Conservation (phyloP, 345 rosid species). For the Moricandia moricandioides region DNA sequence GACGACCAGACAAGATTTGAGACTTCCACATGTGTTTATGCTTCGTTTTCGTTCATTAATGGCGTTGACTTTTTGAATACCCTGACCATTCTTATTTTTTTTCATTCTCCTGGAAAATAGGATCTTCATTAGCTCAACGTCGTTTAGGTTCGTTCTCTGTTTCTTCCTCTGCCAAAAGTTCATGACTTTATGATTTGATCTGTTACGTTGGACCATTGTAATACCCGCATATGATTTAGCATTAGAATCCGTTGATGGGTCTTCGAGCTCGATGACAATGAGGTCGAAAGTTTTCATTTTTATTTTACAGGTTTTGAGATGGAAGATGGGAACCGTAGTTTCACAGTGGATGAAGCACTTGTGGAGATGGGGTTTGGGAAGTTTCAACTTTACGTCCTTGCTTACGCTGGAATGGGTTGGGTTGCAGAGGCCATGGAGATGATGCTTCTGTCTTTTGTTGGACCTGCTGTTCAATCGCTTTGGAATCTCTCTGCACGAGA, state of each 20-base stretch:
- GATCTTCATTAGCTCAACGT: conserved; percentile 19
- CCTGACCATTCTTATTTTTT: background rate
- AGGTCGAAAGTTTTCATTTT: background rate
- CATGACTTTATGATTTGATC: background rate
- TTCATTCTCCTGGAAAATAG: conserved; percentile 6
- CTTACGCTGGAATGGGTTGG: conserved; percentile 94
- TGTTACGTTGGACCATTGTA: background rate
- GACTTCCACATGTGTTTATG: background rate
- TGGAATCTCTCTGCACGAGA: conserved; percentile 74
- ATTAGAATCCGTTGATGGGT: background rate
- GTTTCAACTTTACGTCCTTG: conserved; percentile 64
- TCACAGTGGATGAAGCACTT: conserved; percentile 88
- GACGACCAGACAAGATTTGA: background rate
- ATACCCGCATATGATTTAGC: background rate
- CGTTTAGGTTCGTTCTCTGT: conserved; percentile 2
- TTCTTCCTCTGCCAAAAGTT: background rate
- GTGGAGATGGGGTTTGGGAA: conserved; percentile 76
- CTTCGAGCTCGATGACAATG: background rate
- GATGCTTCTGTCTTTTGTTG: conserved; percentile 91
- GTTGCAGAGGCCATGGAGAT: conserved; percentile 92
- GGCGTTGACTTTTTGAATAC: background rate
- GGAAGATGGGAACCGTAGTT: conserved; percentile 41
- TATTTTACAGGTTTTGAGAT: conserved; percentile 5
- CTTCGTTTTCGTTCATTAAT: conserved; percentile 3
- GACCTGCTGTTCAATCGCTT: conserved; percentile 67